Base-by-base conservation (phyloP, 495 filamentous ascomycete genomes). In the Neurospora hispaniola region DNA sequence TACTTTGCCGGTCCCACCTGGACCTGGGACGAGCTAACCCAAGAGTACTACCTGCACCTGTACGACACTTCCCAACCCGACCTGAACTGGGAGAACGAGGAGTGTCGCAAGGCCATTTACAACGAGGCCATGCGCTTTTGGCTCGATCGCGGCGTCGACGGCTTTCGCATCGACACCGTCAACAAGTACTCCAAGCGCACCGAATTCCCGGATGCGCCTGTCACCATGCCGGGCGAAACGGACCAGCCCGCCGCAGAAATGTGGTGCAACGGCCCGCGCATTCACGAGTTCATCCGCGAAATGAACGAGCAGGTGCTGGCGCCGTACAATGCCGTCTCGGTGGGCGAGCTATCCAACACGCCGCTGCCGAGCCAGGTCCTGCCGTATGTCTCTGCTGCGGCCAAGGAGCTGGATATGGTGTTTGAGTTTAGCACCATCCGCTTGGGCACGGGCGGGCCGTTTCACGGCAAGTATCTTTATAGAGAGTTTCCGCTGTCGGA, bases 91-190 rank as follows among this genome's bases (percentile, higher is more conserved):
- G 90, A 92, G 71, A 86, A 89, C 42, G 83, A 82, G 1, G 82
- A 79, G 0, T 86, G 88, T n/a, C 84, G 88, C 20, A 76, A 87
- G 70, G 90, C 88, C 0, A 88, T 92, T 12, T 86, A 90, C 73
- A 84, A 86, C 12, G 84, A 86, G 20, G 74, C 80, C 14, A 87
- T 92, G 82, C 82, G 84, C 5, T 92, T 92, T 79, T 92, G 90
- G 90, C 84, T 92, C 0, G 80, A 90, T 71, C 86, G 85, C 48
- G 88, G 87, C 11, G 84, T 87, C 20, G 86, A 90, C 72, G 90
- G 90, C 8, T 92, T 92, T 84, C 87, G 90, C 27, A 86, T 91
- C 82, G 89, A 91, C 71, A 86, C 87, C 9, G 87, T 90, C 78
- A 91, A 91, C 76, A 86, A 88, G 76, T 88, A 89, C 74, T 88